Conservation (phyloP, 2,329 filamentous ascomycete species). For the Arthrobotrys entomopaga region DNA sequence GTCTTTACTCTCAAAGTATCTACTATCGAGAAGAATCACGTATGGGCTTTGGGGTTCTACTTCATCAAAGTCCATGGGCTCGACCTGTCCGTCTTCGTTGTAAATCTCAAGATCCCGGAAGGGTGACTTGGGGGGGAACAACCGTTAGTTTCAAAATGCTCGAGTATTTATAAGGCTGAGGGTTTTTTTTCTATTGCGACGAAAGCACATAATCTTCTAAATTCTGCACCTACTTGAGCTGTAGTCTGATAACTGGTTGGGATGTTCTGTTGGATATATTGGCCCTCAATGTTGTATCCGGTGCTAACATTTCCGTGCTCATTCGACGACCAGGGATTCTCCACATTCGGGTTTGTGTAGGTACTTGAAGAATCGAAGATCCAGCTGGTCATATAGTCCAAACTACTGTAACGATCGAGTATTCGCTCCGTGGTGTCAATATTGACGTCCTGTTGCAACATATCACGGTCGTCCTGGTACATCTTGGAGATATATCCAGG, state of each 20-base stretch:
- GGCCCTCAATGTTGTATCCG: slow-evolving; percentile 28
- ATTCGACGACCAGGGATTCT: slow-evolving; percentile 40
- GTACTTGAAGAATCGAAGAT: slow-evolving; percentile 22
- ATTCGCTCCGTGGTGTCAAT: slow-evolving; percentile 21
- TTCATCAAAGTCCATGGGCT: slow-evolving; percentile 36
- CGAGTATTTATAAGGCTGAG: neutral
- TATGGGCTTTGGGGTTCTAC: slow-evolving; percentile 36
- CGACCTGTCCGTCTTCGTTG: slow-evolving; percentile 23
- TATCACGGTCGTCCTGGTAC: slow-evolving; percentile 30
- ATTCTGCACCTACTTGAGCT: slow-evolving; percentile 41
- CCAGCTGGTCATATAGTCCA: slow-evolving; percentile 28
- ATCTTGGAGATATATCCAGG: slow-evolving; percentile 34
- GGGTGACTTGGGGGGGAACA: slow-evolving; percentile 17
- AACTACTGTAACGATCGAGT: slow-evolving; percentile 21
- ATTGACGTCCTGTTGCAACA: slow-evolving; percentile 17
- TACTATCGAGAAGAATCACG: slow-evolving; percentile 36
- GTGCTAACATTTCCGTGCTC: slow-evolving; percentile 35
- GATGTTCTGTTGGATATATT: slow-evolving; percentile 39
- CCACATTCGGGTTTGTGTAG: slow-evolving; percentile 27
- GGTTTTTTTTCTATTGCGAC: neutral
- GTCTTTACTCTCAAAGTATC: slow-evolving; percentile 18
- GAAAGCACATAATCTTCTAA: neutral
- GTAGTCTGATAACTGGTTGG: slow-evolving; percentile 26
- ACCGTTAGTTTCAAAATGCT: slow-evolving; percentile 5
- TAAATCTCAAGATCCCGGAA: slow-evolving; percentile 20